Base-by-base conservation (phyloP, 768 basidiomycete species). In the Lactarius akahatsu region DNA sequence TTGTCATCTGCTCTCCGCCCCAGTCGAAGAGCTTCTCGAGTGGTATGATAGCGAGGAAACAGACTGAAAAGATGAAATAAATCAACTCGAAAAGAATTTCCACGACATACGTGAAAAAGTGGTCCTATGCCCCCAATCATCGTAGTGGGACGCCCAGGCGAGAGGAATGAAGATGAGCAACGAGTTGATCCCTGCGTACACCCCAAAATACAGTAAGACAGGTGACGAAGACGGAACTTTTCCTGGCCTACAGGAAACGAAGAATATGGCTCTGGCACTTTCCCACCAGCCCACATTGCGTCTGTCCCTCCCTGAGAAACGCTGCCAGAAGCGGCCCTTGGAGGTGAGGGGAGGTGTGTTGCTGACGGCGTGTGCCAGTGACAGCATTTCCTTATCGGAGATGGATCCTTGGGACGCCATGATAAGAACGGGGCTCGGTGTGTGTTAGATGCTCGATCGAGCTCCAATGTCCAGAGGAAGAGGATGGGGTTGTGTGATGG, bases 11-110 rank as follows among this genome's bases (percentile, higher is more conserved):
- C 80, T 72, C 88, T 9, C 80, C 82, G 45, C 85, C 85, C 76
- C 80, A 91, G 68, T 91, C 89, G 69, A 89, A 86, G 1, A 89
- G 70, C 58, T 81, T 78, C 68, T 89, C 87, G 8, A 90, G 79
- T 9, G 89, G 85, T 8, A 91, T 78, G 64, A 91, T 86, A 4
- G 84, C 78, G 57, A 89, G 76, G 73, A 90, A 88, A 65, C 81
- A 85, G 7, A 91, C 87, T 89, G 36, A 13, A 47, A 30, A 9
- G 10, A 9, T 57, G 41, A 28, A 58, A 32, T 18, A 60, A 28
- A 10, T 7, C 30, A 34, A 11, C 40, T 8, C 11, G 16, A 45
- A 23, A 28, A 20, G 7, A 34, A 34, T 30, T 2, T 20, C 18
- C 10, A 57, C 4, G 5, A 70, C 74, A 36, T 65, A 75, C 74